These are phyloP conservation scores for Anthracocystis panici-leucophaei DNA, from an alignment of 1,284 basidiomycete genomes.

Conservation along the genomic window DNA sequence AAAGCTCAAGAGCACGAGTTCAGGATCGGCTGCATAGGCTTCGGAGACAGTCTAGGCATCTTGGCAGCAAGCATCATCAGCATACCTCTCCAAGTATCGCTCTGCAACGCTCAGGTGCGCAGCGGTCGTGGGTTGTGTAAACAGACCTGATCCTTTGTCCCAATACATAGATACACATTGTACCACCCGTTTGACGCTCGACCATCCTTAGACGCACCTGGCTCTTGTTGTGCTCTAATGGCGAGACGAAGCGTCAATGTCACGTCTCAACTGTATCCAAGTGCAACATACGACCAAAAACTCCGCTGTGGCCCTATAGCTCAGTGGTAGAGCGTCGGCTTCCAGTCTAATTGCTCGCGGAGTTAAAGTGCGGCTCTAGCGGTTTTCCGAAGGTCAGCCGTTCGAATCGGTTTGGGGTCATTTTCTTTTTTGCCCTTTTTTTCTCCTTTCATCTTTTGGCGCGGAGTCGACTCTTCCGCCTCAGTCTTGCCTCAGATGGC, in stretches of 20 bases:
- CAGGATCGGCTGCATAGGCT: conserved; percentile 65
- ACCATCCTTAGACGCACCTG: too few relatives aligned
- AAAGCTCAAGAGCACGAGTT: conserved; percentile 67
- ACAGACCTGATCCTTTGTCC: conserved; percentile 17
- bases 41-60: conserved; percentile 67
- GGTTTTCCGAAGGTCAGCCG: conserved; percentile 52
- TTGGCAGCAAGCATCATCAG: conserved; percentile 61
- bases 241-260: too few relatives aligned
- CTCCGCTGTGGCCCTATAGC: conserved; percentile 41
- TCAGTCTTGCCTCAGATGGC: too few relatives aligned
- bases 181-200: too few relatives aligned
- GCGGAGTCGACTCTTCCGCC: too few relatives aligned
- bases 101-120: conserved; percentile 59
- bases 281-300: too few relatives aligned
- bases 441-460: neutral
- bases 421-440: conserved; percentile 9
- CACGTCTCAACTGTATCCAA: too few relatives aligned
- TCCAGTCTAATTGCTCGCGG: conserved; percentile 19
- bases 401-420: conserved; percentile 56
- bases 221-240: too few relatives aligned
- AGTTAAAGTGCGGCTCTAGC: conserved; percentile 1
- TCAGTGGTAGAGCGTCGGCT: conserved; percentile 58
- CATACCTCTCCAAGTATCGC: conserved; percentile 61
- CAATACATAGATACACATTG: conserved; percentile 5
- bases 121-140: conserved; percentile 59